phyloP scores from a whole-genome alignment of 345 rosid species.

The Raphanus sativus region DNA sequence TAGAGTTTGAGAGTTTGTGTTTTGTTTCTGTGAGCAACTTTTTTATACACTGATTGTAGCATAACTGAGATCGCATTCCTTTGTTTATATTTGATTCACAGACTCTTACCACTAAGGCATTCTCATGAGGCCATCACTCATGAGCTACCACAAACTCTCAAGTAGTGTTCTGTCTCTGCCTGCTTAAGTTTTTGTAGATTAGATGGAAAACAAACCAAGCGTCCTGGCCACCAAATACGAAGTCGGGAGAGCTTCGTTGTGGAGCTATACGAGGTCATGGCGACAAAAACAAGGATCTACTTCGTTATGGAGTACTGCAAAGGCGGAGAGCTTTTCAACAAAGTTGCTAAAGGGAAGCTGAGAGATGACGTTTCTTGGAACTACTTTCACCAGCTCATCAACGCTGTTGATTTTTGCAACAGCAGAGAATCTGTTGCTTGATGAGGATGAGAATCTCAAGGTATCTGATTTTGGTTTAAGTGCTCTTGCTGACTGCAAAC shows the following conservation, averaged over 20 bases:
- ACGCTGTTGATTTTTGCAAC: conserved; percentile 75
- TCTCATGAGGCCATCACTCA: conserved; percentile 11
- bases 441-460: conserved; percentile 74
- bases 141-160: conserved; percentile 3
- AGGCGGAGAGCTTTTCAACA: conserved; percentile 82
- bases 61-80: neutral
- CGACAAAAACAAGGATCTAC: conserved; percentile 75
- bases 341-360: conserved; percentile 66
- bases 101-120: conserved; percentile 18
- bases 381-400: conserved; percentile 71
- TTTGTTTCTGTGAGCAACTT: neutral
- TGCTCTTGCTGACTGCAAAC: conserved; percentile 61
- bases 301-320: conserved; percentile 75
- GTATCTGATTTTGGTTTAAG: conserved; percentile 83
- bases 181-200: neutral
- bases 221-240: neutral
- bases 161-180: conserved; percentile 16
- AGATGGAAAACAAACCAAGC: neutral
- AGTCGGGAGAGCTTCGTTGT: conserved; percentile 38
- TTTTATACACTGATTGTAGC: neutral
- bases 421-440: conserved; percentile 74
- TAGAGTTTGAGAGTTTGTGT: neutral
- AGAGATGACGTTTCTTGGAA: conserved; percentile 68
- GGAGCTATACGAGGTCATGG: conserved; percentile 78
- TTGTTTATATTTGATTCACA: neutral